Evolutionary conservation across 2,329 filamentous ascomycete species (phyloP).

Genomic region (Paecilomyces dactylethromorphus): DNA sequence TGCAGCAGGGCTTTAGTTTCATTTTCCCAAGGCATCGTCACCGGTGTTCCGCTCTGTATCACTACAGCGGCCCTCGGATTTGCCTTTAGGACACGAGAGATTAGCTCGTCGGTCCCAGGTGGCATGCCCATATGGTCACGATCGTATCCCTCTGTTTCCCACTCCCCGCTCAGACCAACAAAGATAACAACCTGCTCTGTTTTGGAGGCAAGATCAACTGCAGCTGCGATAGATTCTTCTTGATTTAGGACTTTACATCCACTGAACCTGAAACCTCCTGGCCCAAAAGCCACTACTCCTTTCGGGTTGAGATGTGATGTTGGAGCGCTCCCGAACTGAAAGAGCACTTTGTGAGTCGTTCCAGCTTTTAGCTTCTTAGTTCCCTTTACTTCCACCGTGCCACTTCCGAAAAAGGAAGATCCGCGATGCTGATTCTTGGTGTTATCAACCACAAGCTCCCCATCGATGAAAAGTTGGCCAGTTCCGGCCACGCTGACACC

Average conservation of each 20-base stretch:
- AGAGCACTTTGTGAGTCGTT: slow-evolving; percentile 51
- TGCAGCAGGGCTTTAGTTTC: slow-evolving; percentile 57
- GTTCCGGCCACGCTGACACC: slow-evolving; percentile 61
- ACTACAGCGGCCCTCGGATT: slow-evolving; percentile 68
- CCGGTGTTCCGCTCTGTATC: slow-evolving; percentile 69
- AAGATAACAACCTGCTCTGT: slow-evolving; percentile 74
- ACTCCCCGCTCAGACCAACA: slow-evolving; percentile 71
- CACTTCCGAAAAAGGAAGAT: slow-evolving; percentile 59
- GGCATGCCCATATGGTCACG: slow-evolving; percentile 53
- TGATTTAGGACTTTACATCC: slow-evolving; percentile 53
- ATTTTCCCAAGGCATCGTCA: slow-evolving; percentile 44
- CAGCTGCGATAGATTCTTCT: slow-evolving; percentile 56
- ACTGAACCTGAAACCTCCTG: slow-evolving; percentile 58
- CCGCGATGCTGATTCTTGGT: slow-evolving; percentile 57
- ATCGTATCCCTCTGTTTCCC: slow-evolving; percentile 70
- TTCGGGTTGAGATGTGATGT: slow-evolving; percentile 50
- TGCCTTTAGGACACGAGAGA: slow-evolving; percentile 56
- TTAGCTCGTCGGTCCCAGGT: slow-evolving; percentile 50
- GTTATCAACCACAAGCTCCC: slow-evolving; percentile 58
- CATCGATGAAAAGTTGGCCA: slow-evolving; percentile 59
- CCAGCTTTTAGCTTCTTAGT: slow-evolving; percentile 53
- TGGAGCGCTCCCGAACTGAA: slow-evolving; percentile 56
- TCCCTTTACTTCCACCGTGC: slow-evolving; percentile 58
- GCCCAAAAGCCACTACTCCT: slow-evolving; percentile 46
- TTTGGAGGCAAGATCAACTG: slow-evolving; percentile 60